Base-by-base conservation (phyloP, 2,329 filamentous ascomycete genomes). In the Cercospora brassicicola region DNA sequence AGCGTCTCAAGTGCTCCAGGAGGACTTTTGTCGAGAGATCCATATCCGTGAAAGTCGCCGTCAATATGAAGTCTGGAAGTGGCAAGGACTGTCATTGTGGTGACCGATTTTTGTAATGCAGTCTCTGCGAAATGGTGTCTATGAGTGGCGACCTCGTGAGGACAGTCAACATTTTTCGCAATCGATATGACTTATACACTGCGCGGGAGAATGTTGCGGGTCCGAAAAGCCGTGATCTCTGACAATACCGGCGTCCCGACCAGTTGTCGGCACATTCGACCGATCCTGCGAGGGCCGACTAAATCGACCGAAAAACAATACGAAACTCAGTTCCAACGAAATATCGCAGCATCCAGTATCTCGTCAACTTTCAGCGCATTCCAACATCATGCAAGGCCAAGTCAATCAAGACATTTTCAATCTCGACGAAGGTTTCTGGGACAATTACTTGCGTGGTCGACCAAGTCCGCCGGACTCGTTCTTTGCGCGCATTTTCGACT, bases 381-480 rank as follows among this genome's bases (percentile, higher is more conserved):
- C 15, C 23, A 31, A 31, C 26, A 56, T 28, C 23, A 56, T 56
- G 53, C 53, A 30, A 13, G 53, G 53, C 53, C 53, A 56, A 31
- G 53, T 56, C 23, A 56, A 56, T 56, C 23, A 56, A 56, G 53
- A 28, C 23, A 56, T 56, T n/a, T 56, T 56, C 42, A 66, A 73
- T 65, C 51, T 72, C 18, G 45, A 65, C 3, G 30, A 66, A 18
- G 39, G 39, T 18, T 76, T 76, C 64, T 76, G 73, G 74, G 63
- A 71, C 55, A 75, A 72, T 63, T 76, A 76, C 36, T 67, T 74
- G 36, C 72, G 69, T 53, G 73, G 74, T 18, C 64, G 75, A 8
- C 73, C 72, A 18, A 26, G 62, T 3, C 48, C 63, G 0, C 75
- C 74, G 8, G 39, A 70, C 3, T 51, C 62, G 7, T 71, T 77